Conservation (phyloP, 805 yeast species). For the Lipomyces starkeyi region DNA sequence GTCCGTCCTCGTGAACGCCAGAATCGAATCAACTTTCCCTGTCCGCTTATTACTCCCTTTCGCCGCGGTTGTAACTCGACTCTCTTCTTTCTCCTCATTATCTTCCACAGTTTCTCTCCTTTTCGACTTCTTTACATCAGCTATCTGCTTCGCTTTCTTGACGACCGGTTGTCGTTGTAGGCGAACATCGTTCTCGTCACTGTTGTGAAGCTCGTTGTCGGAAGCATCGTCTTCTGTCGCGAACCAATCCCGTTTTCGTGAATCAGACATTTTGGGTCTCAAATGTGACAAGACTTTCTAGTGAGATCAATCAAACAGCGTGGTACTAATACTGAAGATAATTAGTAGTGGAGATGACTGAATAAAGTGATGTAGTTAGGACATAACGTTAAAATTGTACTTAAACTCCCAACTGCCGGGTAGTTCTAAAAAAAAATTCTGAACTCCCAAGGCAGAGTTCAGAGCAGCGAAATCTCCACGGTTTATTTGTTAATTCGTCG, state of each 20-base stretch:
- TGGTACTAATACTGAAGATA: background rate
- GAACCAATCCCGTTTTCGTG: constrained; percentile 32
- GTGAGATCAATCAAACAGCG: background rate
- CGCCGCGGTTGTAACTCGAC: constrained; percentile 14
- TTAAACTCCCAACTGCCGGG: too few species aligned
- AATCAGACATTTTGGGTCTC: constrained; percentile 9
- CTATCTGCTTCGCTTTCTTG: constrained; percentile 32
- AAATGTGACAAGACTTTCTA: background rate
- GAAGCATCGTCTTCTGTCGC: constrained; percentile 38
- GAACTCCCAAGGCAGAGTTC: too few species aligned
- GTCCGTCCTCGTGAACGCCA: constrained; percentile 14
- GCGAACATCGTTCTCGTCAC: constrained; percentile 37
- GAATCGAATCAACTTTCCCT: constrained; percentile 5
- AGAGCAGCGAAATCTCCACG: background rate
- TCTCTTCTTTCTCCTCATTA: constrained; percentile 20
- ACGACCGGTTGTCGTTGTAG: constrained; percentile 33
- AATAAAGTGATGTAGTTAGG: background rate
- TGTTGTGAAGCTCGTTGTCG: constrained; percentile 40
- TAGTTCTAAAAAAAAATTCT: too few species aligned
- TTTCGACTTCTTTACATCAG: constrained; percentile 38
- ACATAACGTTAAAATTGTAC: too few species aligned
- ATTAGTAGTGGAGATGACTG: too few species aligned
- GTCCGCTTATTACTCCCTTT: constrained; percentile 13
- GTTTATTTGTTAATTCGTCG: too few species aligned
- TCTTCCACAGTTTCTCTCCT: constrained; percentile 30